Evolutionary conservation across 2,329 filamentous ascomycete genomes (phyloP), one percentile per base, ranked within the genome.

Genomic region (Coniella vitis): DNA sequence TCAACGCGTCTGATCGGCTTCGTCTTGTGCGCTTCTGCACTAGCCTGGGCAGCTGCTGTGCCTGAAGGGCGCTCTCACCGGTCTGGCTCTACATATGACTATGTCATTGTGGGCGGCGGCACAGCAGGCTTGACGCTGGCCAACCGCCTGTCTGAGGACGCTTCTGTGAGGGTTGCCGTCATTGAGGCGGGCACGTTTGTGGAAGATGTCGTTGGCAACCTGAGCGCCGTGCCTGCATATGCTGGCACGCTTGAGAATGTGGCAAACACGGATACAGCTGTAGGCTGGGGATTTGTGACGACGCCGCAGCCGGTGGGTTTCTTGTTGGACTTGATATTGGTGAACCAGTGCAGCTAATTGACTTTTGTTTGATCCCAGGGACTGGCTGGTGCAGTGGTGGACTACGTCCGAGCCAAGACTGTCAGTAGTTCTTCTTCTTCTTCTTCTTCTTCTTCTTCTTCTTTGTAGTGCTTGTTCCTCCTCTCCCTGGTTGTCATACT

Each of bases 31-130:
- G 25, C 25, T 29, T 29, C 10, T 29, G 25, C 25, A 29, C 25
- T 10, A 29, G 25, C 25, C 25, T 29, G 5, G 25, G 25, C 25
- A 29, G 25, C 25, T 29, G 5, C 25, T 5, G 25, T 29, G 25
- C 25, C 25, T 29, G 25, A 29, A 29, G 25, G 25, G 25, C 25
- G 25, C 5, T 5, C 10, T 5, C 25, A 5, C 5, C 25, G 25
- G 25, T 29, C 25, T 29, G 25, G 5, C 10, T 5, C 25, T 29
- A 38, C 40, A 5, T 50, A 42, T 19, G 49, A 51, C 40, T 51
- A 51, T 21, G 45, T 51, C 20, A 45, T 51, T 38, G 41, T 51
- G 0, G 49, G 49, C 7, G 49, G 49, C 7, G 49, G 49, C 7
- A 48, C 45, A 17, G 49, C 45, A 16, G 49, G 49, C 14, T 38